Evolutionary conservation across 2,329 filamentous ascomycete species (phyloP), one percentile per base, ranked within the genome.

Genomic region (Colletotrichum cordylinicola): DNA sequence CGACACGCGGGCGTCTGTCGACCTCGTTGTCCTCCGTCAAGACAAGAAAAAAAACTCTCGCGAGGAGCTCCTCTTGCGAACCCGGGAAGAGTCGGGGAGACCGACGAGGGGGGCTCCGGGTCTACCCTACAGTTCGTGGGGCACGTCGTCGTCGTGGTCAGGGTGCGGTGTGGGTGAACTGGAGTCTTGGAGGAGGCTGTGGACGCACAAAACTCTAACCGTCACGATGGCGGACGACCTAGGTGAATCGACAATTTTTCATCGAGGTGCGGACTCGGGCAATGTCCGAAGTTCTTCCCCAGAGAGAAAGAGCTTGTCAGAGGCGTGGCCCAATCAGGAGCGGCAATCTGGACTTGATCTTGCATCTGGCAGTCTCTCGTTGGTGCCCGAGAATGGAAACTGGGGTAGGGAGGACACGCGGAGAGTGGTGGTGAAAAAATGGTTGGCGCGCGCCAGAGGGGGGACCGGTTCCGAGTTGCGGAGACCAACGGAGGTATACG

Each of bases 401-500:
- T 18, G 74, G 70, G 70, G 48, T 69, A 67, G 61, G 37, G 66
- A 60, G 52, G 64, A 60, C 37, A n/a, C 29, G 67, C 52, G 67
- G 67, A 69, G 67, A 29, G 35, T 56, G 31, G 62, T 35, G 39
- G n/a, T 52, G 56, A 35, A 65, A 37, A 68, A 68, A 21, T 15
- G 48, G 58, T 64, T 72, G 73, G 56, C 73, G 69, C 62, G 72
- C 43, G 65, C 64, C 61, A 72, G 62, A 58, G 33, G 35, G 55
- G 52, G 43, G 43, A 64, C 35, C 33, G 43, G 56, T 68, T 68
- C 73, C 70, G 73, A 75, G 48, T 24, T 65, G 65, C 73, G 73
- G 73, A 75, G 69, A 68, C 69, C 33, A 37, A 73, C 73, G 73
- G 70, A 76, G 73, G 64, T 76, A 48, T 48, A 48, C 74, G 74